Base-by-base conservation (phyloP, 2,329 filamentous ascomycete species). In the Aspergillus fumigatiaffinis region DNA sequence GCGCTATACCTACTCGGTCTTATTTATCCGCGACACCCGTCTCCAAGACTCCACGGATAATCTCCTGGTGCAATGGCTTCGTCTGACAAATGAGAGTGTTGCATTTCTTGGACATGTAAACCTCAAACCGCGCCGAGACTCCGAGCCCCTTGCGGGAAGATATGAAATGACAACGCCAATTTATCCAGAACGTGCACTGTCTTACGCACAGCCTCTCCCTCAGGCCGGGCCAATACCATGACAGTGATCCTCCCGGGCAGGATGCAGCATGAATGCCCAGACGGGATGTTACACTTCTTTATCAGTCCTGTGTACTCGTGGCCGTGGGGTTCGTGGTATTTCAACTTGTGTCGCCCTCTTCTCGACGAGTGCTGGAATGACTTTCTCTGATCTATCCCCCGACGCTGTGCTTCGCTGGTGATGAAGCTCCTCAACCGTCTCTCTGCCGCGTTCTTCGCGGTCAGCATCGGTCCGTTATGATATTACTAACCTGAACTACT, bases 341-440 rank as follows among this genome's bases (percentile, higher is more conserved):
- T 46, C 42, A 23, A 9, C 42, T 6, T 23, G 42, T 46, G 4
- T 21, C 42, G 20, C n/a, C 20, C 21, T 20, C 20, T 12, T 20
- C 10, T 9, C 8, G 8, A 9, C 7, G n/a, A 20, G 42, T 21
- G 6, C 41, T 8, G n/a, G 7, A 6, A n/a, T 21, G 17, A 7
- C 9, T 21, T n/a, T n/a, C 9, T 20, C 8, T 23, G n/a, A 10
- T 21, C 20, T 21, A 23, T n/a, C 4, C 21, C 7, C 9, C 6
- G 20, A 46, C 42, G 42, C 42, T 23, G 42, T 44, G 41, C 8
- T 44, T 23, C 41, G 41, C 20, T 12, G 20, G 4, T 23, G 23
- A 58, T 58, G 56, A 48, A 44, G 26, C 25, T 52, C 12, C 14
- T 46, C 29, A 55, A 50, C 35, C 53, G 56, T 25, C 25, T 58